A percentile compares a stretch with the other conserved stretches of the same genome.
These are phyloP conservation scores for Grosmannia penicillata DNA, from an alignment of 2,329 filamentous ascomycete genomes.

Conservation along the genomic window DNA sequence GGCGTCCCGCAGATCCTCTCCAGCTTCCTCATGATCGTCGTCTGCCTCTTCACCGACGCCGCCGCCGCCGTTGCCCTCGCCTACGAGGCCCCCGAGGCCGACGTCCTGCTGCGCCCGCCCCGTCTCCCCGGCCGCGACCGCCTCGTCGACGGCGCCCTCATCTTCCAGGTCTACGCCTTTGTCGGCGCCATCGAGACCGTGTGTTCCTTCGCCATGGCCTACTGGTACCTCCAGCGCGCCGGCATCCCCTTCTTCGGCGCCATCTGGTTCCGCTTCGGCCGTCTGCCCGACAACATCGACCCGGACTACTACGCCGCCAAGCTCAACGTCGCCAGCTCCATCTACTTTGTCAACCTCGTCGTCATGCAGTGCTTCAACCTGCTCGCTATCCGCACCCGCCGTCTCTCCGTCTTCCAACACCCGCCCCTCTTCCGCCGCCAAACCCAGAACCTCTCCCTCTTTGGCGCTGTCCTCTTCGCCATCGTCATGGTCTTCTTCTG, in stretches of 20 bases:
- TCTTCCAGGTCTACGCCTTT: slow-evolving; percentile 58
- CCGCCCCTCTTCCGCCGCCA: slow-evolving; percentile 49
- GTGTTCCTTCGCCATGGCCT: slow-evolving; percentile 48
- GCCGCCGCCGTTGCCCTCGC: slow-evolving; percentile 58
- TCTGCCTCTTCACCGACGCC: slow-evolving; percentile 65
- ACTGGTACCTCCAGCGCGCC: slow-evolving; percentile 46
- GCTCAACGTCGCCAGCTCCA: slow-evolving; percentile 51
- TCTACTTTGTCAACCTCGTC: slow-evolving; percentile 70
- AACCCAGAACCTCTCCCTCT: slow-evolving; percentile 53
- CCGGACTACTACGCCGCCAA: slow-evolving; percentile 37
- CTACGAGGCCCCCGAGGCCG: slow-evolving; percentile 63
- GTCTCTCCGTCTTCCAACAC: slow-evolving; percentile 56
- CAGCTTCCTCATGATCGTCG: slow-evolving; percentile 58
- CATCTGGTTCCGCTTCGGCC: slow-evolving; percentile 53
- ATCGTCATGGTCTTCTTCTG: slow-evolving; percentile 56
- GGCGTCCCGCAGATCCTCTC: slow-evolving; percentile 60
- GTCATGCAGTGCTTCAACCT: slow-evolving; percentile 74
- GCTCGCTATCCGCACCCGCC: slow-evolving; percentile 50
- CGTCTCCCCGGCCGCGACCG: slow-evolving; percentile 54
- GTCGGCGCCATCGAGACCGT: slow-evolving; percentile 50
- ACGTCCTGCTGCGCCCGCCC: slow-evolving; percentile 55
- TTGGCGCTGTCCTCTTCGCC: slow-evolving; percentile 56
- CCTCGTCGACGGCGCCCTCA: slow-evolving; percentile 58
- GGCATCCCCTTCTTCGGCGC: slow-evolving; percentile 45
- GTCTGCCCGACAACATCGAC: slow-evolving; percentile 31